These are phyloP conservation scores for Blastocystis sp. DNA, from an alignment of 352 stramenopile species.

Conservation along the genomic window DNA sequence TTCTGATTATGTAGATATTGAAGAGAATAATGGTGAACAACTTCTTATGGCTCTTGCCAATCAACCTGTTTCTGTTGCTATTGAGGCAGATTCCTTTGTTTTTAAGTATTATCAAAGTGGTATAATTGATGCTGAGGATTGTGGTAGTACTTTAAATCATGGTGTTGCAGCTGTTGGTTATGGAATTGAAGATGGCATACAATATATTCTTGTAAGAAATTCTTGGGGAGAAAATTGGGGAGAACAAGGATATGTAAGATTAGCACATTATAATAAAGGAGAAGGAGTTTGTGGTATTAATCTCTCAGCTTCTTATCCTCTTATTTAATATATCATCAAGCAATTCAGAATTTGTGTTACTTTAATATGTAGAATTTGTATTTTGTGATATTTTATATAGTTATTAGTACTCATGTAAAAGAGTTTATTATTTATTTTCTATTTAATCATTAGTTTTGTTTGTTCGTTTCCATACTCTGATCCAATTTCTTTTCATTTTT, in stretches of 20 bases:
- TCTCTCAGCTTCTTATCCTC: slow-evolving; percentile 7
- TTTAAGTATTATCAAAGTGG: slow-evolving; percentile 9
- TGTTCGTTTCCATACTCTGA: too few relatives aligned
- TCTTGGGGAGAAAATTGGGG: slow-evolving; percentile 11
- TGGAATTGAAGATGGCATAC: background rate
- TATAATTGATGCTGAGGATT: background rate
- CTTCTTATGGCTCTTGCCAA: slow-evolving; percentile 48
- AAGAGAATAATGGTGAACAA: slow-evolving; percentile 54
- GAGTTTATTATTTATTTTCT: too few relatives aligned
- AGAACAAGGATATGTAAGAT: slow-evolving; percentile 11
- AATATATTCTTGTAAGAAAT: slow-evolving; percentile 24
- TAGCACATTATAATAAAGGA: background rate
- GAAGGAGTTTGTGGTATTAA: slow-evolving; percentile 12
- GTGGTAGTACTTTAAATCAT: slow-evolving; percentile 2
- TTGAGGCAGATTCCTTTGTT: slow-evolving; percentile 5
- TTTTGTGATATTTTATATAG: too few relatives aligned
- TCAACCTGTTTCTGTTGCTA: slow-evolving; percentile 12
- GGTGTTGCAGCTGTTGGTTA: slow-evolving; percentile 14
- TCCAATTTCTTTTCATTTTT: too few relatives aligned
- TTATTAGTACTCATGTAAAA: too few relatives aligned
- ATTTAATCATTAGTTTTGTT: too few relatives aligned
- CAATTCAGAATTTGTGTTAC: too few relatives aligned
- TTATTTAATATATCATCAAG: too few relatives aligned
- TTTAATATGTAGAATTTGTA: too few relatives aligned
- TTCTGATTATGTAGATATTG: slow-evolving; percentile 63